Base-by-base conservation (phyloP, 1,284 basidiomycete species). In the Malassezia slooffiae region DNA sequence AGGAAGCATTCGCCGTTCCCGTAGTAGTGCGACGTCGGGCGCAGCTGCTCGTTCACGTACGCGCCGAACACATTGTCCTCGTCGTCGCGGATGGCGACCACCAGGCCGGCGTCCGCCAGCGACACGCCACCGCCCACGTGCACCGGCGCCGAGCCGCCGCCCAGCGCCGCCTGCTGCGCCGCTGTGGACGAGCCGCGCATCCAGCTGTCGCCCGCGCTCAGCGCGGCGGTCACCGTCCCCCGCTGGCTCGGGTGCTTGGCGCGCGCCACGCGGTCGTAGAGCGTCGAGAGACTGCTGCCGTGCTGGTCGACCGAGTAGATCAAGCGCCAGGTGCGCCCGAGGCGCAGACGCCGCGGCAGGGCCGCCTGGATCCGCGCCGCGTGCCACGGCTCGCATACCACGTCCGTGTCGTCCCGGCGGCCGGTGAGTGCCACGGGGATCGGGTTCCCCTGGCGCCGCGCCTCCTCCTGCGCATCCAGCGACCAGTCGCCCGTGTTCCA, bases 271-370 rank as follows among this genome's bases (percentile, higher is more conserved):
- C 50, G 50, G 38, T 62, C 20, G 59, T 67, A 70, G 1, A 96
- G 76, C 0, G 91, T 95, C 29, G 82, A 79, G 9, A 96, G 74
- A 8, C 86, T 90, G 34, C 90, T 88, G 0, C 91, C 91, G 54
- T 96, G 85, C 67, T 95, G 89, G 61, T 97, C 91, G 13, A 93
- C 74, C 9, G 86, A 90, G 72, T 95, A 96, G 1, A 95, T 72
- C 3, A 96, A 74, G 1, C 77, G 78, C 91, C 91, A 96, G n/a
- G 75, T 73, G 5, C 76, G 75, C 0, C 83, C 77, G 4, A 96
- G 77, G 4, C 84, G 80, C 13, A 82, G 76, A 13, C 93, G 76
- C 0, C 87, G 80, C 0, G 91, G 86, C 1, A 96, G 46, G 13
- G 45, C 22, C 4, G 62, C 57, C 38, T 67, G 63, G 11, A 68